Base-by-base conservation (phyloP, 441 rosid species). In the Raphanus hybrid region DNA sequence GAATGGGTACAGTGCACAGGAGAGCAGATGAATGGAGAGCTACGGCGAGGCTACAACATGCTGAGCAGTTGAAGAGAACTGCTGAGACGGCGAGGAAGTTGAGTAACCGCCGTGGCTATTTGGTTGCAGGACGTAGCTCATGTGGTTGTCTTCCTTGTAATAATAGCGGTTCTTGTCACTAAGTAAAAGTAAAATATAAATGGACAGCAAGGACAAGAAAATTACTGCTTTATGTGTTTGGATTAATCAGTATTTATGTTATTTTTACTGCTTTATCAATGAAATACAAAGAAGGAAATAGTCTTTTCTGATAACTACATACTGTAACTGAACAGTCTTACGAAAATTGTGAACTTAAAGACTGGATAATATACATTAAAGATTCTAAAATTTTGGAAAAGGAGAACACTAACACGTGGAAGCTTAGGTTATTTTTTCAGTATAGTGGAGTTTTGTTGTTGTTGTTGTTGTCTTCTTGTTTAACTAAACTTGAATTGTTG, bases 1-100 rank as follows among this genome's bases (percentile, higher is more conserved):
- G 94, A 78, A 92, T 92, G 97, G 86, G 86, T 10, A 35, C 69
- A 12, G 99, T 91, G 65, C 92, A 88, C 41, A 74, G 87, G 74
- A 90, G 84, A 74, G 93, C 98, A 0, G 94, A 92, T 79, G 97
- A 94, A 37, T 88, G 91, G 97, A 85, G 94, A 82, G 87, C 87
- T 15, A 85, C 86, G 23, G 96, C 98, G 4, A 81, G 79, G 64
- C 82, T 86, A 8, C 93, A 91, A 68, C 99, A 92, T 61, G 39
- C 72, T 0, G 91, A 87, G 72, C 97, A 92, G 67, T 81, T 86
- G 68, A 85, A 84, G 20, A 83, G 48, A 80, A 86, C 90, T 0
- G 67, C 71, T 0, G 85, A 84, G 70, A 88, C 83, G 63, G 82
- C 87, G 3, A 79, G 85, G 79, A 90, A 87, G 84, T 82, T 82